Conservation (phyloP, 2,329 filamentous ascomycete genomes). For the Aphanoascus verrucosus region DNA sequence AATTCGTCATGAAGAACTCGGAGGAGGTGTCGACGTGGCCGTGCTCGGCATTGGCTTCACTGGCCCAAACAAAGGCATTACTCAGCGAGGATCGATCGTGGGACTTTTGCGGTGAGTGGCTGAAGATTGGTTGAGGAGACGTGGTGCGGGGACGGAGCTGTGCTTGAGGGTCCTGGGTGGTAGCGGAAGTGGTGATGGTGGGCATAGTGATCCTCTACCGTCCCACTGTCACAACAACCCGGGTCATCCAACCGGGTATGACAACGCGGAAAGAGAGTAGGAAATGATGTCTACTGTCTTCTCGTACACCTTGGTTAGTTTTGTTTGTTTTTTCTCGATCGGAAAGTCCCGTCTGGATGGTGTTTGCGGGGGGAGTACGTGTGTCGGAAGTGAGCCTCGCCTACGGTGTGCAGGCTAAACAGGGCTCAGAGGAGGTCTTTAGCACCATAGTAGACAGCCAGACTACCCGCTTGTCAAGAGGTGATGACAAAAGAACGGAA, state of each 20-base stretch:
- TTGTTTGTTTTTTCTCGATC: background rate
- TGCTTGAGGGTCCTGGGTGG: constrained; percentile 23
- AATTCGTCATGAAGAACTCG: constrained; percentile 31
- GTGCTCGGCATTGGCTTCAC: constrained; percentile 36
- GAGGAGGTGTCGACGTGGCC: constrained; percentile 30
- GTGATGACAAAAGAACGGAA: background rate
- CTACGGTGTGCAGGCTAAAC: background rate
- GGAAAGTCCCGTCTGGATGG: background rate
- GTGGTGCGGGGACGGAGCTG: constrained; percentile 26
- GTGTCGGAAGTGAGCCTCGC: background rate
- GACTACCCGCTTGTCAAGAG: background rate
- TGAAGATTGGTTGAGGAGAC: constrained; percentile 29
- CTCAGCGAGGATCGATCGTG: constrained; percentile 36
- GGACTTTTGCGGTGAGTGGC: constrained; percentile 33
- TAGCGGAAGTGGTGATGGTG: constrained; percentile 28
- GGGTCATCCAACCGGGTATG: background rate
- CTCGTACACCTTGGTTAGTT: background rate
- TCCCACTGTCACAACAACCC: background rate
- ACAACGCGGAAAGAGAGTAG: background rate
- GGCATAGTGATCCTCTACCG: constrained; percentile 24
- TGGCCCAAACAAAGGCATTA: constrained; percentile 39
- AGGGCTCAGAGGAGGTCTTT: background rate
- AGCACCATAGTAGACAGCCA: constrained; percentile 3
- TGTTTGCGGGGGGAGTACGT: background rate
- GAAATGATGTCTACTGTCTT: background rate